Evolutionary conservation across 805 yeast species (phyloP).

Genomic region (Sugiyamaella smithiae): DNA sequence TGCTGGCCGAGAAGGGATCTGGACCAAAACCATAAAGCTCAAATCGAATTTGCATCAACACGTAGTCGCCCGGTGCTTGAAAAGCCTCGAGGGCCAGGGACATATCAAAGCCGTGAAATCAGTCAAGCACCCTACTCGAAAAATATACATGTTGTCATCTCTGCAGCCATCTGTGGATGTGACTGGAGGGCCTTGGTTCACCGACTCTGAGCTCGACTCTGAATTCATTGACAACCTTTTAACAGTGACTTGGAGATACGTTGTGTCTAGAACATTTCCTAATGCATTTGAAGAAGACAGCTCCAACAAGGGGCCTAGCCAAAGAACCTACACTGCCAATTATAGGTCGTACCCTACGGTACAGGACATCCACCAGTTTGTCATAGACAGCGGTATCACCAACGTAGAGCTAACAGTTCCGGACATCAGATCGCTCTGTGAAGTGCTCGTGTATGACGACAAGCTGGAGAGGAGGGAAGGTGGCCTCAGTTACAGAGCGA

Average conservation of each 20-base stretch:
- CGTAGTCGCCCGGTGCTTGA: slow-evolving; percentile 80
- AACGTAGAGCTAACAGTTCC: slow-evolving; percentile 70
- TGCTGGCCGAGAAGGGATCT: slow-evolving; percentile 90
- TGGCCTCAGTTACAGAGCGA: slow-evolving; percentile 68
- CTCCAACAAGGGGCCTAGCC: slow-evolving; percentile 35
- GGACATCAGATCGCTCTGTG: slow-evolving; percentile 81
- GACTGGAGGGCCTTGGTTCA: slow-evolving; percentile 99
- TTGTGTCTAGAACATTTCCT: slow-evolving; percentile 75
- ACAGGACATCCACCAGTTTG: slow-evolving; percentile 73
- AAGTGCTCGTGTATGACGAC: slow-evolving; percentile 84
- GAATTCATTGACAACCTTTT: slow-evolving; percentile 85
- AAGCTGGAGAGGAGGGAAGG: slow-evolving; percentile 64
- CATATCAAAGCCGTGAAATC: slow-evolving; percentile 86
- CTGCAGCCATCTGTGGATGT: slow-evolving; percentile 93
- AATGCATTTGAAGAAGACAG: slow-evolving; percentile 49
- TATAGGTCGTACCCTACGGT: slow-evolving; percentile 66
- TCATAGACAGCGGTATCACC: slow-evolving; percentile 68
- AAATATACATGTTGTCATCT: slow-evolving; percentile 91
- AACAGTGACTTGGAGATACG: slow-evolving; percentile 84
- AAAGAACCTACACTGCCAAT: slow-evolving; percentile 53
- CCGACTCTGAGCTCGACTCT: slow-evolving; percentile 90
- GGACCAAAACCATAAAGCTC: slow-evolving; percentile 90
- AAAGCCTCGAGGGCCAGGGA: slow-evolving; percentile 72
- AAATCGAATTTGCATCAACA: slow-evolving; percentile 88
- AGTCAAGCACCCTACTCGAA: slow-evolving; percentile 88